Evolutionary conservation across 768 basidiomycete species (phyloP), one percentile per base, ranked within the genome.

Genomic region (Naganishia antarctica): DNA sequence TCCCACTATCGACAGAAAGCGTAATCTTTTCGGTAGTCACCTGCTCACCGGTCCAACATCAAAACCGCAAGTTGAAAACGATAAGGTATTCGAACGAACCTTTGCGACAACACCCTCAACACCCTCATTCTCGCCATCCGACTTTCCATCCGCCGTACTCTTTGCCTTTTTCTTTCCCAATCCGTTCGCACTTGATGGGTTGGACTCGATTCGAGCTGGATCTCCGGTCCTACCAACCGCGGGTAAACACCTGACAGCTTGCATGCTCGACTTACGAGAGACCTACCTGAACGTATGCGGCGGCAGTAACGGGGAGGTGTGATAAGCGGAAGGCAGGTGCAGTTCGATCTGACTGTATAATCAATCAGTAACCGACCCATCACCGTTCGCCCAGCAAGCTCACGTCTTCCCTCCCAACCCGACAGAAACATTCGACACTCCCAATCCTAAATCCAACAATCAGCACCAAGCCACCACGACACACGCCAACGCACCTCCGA

Each of bases 381-480:
- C 1, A 26, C 9, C 5, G 13, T 43, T 40, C 28, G 26, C 31
- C 23, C 16, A 43, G 53, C 6, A 2, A 23, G 57, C 75, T 73
- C 75, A 94, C 91, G 86, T 92, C 80, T 92, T 93, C 28, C 92
- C 93, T 28, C 91, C 93, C 4, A 97, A 82, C 2, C 93, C 94
- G 18, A 96, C 82, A 57, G 83, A 85, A n/a, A 91, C 81, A 26
- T 82, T 81, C 0, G 83, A 81, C 1, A 90, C 79, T 1, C 88
- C 85, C 4, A 97, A 80, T 32, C 86, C 86, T 41, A 82, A 37
- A 37, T 15, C 83, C 1, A 8, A 96, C 92, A 91, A 64, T 87
- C 87, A 87, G 85, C 74, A 92, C 90, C 23, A 97, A 81, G 9
- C 25, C 13, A 32, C 32, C 13, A 31, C n/a, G 23, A 25, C n/a